Evolutionary conservation across 345 rosid species (phyloP), one percentile per base, ranked within the genome.

Genomic region (Eucalyptus tenuipes): DNA sequence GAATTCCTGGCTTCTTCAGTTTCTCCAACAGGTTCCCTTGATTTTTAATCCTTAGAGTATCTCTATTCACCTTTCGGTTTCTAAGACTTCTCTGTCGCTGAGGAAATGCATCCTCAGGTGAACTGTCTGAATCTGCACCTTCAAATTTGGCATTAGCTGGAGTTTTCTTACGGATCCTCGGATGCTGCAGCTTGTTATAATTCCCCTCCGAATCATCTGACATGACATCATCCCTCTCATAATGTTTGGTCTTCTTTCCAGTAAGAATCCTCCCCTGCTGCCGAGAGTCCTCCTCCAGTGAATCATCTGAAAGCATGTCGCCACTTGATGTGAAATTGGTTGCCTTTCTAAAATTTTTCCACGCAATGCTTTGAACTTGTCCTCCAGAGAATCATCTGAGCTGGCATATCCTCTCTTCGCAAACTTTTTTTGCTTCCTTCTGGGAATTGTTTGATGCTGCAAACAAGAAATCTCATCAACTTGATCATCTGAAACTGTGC

Each of bases 181-280:
- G 89, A 57, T 64, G 86, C 89, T 85, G 91, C 89, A 33, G 89
- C 85, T 86, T 90, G 88, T 87, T 81, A 79, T 49, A 84, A 53
- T 91, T 91, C 87, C 91, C 94, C 71, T 88, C 86, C 18, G 94
- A 92, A 91, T 94, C 95, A 85, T 94, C 94, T 15, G 96, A 97
- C 85, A 87, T 89, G 88, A 88, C 95, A 93, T 91, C 89, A 87
- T 91, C 95, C 88, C 88, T 89, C 75, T 88, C 97, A 71, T 82
- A 79, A 90, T 64, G 87, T 82, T 89, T 90, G 29, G 91, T 89
- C 66, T 52, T 82, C 88, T 90, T 90, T 88, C 89, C 91, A 88
- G 86, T 79, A 52, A 45, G 90, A 88, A 88, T 84, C 87, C 90
- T 91, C 88, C 86, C 61, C 66, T 66, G 88, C 89, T 71, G 93